Base-by-base conservation (phyloP, 331 rosid genomes). In the Acacia pycnantha region DNA sequence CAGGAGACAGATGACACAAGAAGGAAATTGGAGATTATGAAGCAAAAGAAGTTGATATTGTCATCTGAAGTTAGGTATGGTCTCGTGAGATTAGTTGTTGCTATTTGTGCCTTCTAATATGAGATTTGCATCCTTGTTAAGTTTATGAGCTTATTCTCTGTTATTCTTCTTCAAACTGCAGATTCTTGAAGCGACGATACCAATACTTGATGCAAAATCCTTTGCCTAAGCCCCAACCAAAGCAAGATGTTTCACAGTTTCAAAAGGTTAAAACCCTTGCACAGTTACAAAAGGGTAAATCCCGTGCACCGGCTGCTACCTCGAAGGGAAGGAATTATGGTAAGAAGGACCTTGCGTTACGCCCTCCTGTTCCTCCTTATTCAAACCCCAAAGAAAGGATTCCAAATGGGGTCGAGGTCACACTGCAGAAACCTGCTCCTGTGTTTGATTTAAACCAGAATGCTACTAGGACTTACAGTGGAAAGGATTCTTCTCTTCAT, bases 11-110 rank as follows among this genome's bases (percentile, higher is more conserved):
- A 86, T 29, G 89, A 79, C 84, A 84, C 48, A 88, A 90, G 88
- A 84, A 85, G 80, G 83, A 94, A 88, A 85, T 69, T 94, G 83
- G 84, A 83, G 85, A 81, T 75, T 62, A 84, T 85, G 81, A 87
- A 90, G 74, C 88, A 87, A 83, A 94, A 89, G 53, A 94, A 83
- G 86, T 24, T 84, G 88, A 84, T 71, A 21, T 89, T 96, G 37
- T 70, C 81, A 2, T 90, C 90, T 12, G 99, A 96, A 91, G 97
- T 96, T 78, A 44, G 95, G 99, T 96, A 91, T 81, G 37, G 29
- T 62, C 44, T 50, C 19, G 16, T 46, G 53, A 74, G 58, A 67
- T 37, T 58, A 8, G 27, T 18, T 81, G 50, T 18, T 81, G 50
- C 24, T 43, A 70, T 11, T 73, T 1, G 21, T 50, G 24, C 18